Base-by-base conservation (phyloP, 2,329 filamentous ascomycete species). In the Fusarium chaquense region DNA sequence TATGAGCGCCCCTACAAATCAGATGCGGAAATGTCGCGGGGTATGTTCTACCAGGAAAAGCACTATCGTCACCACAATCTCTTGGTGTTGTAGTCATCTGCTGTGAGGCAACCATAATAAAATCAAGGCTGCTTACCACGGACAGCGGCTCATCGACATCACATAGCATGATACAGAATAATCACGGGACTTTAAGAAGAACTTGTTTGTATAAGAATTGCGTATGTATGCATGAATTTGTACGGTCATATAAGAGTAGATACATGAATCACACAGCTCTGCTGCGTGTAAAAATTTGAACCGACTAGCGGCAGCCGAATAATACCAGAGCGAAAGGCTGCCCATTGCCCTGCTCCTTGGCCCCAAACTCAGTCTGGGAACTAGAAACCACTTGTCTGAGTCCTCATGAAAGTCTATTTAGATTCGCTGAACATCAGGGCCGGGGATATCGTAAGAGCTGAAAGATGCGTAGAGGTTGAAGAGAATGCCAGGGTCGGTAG, bases 381-480 rank as follows among this genome's bases (percentile, higher is more conserved):
- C 56, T 47, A 52, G 43, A 49, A 53, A 63, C 63, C 40, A 45
- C 43, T 32, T 56, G 49, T 47, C 56, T 54, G 6, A 12, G 13
- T 28, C 41, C 26, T 26, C 43, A 28, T 22, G n/a, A 32, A 20
- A 38, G 18, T 15, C 3, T 5, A 11, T 46, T 69, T 69, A 76
- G 38, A 62, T 56, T 11, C 32, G 15, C 45, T 49, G 57, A 51
- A 70, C 64, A 3, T 47, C 53, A 16, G 78, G 78, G 3, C 78
- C 78, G 9, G 78, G 78, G n/a, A 79, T 78, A 18, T 70, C 57
- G 70, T 79, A 79, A 46, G 63, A 69, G 38, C 49, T 58, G 54
- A 77, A 76, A 13, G 62, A 22, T 41, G 58, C 55, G 72, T 79
- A 81, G 49, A 80, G 73, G 73, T 78, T 79, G 71, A 81, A 77